phyloP scores from a whole-genome alignment of 1,284 basidiomycete species.

The Ustilago xerochloae region DNA sequence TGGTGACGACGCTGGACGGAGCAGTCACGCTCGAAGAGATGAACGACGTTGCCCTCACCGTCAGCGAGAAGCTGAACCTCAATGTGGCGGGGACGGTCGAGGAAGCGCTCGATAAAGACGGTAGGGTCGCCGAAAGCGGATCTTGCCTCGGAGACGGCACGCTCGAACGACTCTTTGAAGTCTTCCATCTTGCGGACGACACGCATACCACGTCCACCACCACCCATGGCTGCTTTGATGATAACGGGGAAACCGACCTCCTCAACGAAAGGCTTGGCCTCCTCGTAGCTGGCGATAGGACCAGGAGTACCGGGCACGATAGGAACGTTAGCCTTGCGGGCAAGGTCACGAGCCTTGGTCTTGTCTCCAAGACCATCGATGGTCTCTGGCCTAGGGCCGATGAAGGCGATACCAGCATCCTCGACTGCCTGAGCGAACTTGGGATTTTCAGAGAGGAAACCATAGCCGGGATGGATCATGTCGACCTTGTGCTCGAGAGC shows the following conservation, averaged over 20 bases:
- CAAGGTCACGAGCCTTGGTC: constrained; percentile 80
- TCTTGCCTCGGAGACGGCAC: constrained; percentile 94
- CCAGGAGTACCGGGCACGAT: constrained; percentile 98
- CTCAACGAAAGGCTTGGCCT: constrained; percentile 88
- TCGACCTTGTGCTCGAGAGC: constrained; percentile 89
- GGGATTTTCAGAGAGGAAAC: constrained; percentile 97
- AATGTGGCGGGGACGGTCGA: constrained; percentile 94
- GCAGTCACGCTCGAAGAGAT: constrained; percentile 98
- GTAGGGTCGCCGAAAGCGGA: constrained; percentile 95
- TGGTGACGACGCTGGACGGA: constrained; percentile 99
- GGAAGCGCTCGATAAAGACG: constrained; percentile 99
- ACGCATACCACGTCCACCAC: constrained; percentile 88
- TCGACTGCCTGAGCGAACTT: constrained; percentile 95
- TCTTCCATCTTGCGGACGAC: constrained; percentile 80
- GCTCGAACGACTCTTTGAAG: constrained; percentile 91
- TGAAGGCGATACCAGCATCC: constrained; percentile 94
- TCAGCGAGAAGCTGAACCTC: constrained; percentile 99
- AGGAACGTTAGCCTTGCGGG: constrained; percentile 75
- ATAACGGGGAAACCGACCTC: constrained; percentile 96
- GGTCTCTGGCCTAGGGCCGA: constrained; percentile 94
- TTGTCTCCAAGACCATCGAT: constrained; percentile 99
- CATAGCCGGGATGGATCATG: constrained; percentile 92
- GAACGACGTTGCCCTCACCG: constrained; percentile 99
- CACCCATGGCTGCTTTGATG: constrained; percentile 99
- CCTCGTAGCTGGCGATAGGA: constrained; percentile 83